Conservation (phyloP, 148 eudicot species). For the Drosera capensis region DNA sequence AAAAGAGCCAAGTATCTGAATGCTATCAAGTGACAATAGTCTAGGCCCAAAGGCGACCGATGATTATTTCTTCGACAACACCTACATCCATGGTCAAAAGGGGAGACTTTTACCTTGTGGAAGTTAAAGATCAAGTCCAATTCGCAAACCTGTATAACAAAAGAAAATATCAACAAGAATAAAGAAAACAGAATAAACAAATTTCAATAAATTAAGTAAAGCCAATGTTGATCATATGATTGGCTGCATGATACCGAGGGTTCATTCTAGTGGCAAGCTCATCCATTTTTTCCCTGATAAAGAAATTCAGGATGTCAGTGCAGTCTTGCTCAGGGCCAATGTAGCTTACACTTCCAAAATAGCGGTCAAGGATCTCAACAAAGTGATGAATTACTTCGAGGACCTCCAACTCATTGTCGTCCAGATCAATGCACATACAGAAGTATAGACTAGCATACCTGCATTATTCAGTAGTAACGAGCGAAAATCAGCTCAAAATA, state of each 20-base stretch:
- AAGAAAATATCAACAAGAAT: no score
- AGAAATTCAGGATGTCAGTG: background rate
- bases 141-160: slow-evolving; percentile 86
- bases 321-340: background rate
- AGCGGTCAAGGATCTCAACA: slow-evolving; percentile 88
- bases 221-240: no score
- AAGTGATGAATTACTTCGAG: slow-evolving; percentile 88
- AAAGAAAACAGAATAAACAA: slow-evolving; percentile 5
- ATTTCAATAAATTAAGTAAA: no score
- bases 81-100: background rate
- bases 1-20: background rate
- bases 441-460: slow-evolving; percentile 92
- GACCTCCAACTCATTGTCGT: slow-evolving; percentile 84
- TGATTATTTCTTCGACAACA: background rate
- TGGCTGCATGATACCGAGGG: no score
- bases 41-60: background rate
- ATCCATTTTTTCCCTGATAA: background rate
- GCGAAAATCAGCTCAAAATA: no score
- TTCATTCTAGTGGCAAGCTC: no score
- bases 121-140: slow-evolving; percentile 88
- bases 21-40: no score
- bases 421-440: slow-evolving; percentile 87
- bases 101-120: slow-evolving; percentile 53
- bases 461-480: no score
- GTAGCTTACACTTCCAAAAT: slow-evolving; percentile 84